Base-by-base conservation (phyloP, 2,329 filamentous ascomycete genomes). In the Acarospora socialis region DNA sequence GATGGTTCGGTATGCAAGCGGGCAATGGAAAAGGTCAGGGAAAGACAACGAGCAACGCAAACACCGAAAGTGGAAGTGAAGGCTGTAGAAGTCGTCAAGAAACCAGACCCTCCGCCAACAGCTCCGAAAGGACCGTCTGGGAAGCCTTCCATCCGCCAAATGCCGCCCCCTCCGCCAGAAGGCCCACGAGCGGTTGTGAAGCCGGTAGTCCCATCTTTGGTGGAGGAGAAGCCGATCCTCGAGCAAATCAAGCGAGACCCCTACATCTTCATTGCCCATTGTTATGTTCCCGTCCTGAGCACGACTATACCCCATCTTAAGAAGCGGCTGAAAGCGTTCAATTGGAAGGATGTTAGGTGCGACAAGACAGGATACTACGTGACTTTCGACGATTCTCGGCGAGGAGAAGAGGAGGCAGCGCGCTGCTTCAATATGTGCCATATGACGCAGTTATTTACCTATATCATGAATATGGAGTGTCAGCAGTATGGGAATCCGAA, bases 281-380 rank as follows among this genome's bases (percentile, higher is more conserved):
- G 76, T 37, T 84, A 79, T 44, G 87, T 98, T 2, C 90, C 90
- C 1, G 80, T 92, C 8, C 72, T 94, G 49, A 68, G 70, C 19
- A 79, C 82, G 15, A 95, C 87, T 1, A 72, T 94, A 34, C 74
- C 79, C 3, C 90, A 98, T 58, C 69, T 98, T 60, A 82, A 83
- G 58, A 92, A 87, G 55, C 72, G 87, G 30, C 63, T 95, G 33
- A 90, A 87, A 54, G 73, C 76, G 30, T 93, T 81, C 51, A 66
- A 72, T 37, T 82, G 86, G 57, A 75, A 81, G 41, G 76, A 84
- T 30, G 78, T 98, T 31, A 72, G 83, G 20, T 73, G 81, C 37
- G 90, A 98, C 52, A 73, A 73, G 36, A 78, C 74, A 1, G 90
- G 90, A 1, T 98, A 94, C 54, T 95, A 82, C 51, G 73, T 95